These are phyloP conservation scores for Penicillium cinerascens DNA, from an alignment of 495 filamentous ascomycete species.

Conservation along the genomic window DNA sequence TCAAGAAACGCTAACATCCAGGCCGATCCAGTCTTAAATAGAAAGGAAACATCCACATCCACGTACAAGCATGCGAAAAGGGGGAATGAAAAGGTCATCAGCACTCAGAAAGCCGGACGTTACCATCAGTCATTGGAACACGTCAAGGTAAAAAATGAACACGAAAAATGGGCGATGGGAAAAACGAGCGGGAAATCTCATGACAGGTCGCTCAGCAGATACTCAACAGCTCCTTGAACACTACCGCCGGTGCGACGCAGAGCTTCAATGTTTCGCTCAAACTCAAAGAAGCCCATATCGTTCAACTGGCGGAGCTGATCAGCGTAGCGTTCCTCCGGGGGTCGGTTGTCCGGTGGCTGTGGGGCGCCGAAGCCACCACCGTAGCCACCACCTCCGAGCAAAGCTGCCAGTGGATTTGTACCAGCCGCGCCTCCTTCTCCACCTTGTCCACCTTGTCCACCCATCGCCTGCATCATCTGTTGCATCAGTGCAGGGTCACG, in stretches of 20 bases:
- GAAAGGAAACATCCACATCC: slow-evolving; percentile 4
- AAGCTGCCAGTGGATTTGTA: slow-evolving; percentile 35
- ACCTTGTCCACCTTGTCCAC: slow-evolving; percentile 21
- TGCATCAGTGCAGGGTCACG: slow-evolving; percentile 47
- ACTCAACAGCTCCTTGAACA: slow-evolving; percentile 92
- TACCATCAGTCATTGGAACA: slow-evolving; percentile 18
- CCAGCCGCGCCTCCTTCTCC: slow-evolving; percentile 26
- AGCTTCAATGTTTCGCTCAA: slow-evolving; percentile 87
- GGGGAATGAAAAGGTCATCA: slow-evolving; percentile 16
- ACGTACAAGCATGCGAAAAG: slow-evolving; percentile 9
- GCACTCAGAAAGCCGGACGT: slow-evolving; percentile 8
- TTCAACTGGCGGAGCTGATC: slow-evolving; percentile 90
- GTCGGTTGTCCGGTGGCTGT: slow-evolving; percentile 69
- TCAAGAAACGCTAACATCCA: slow-evolving; percentile 7
- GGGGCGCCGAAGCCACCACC: slow-evolving; percentile 34
- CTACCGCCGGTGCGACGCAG: slow-evolving; percentile 86
- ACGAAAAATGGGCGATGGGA: background rate
- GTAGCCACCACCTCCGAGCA: slow-evolving; percentile 40
- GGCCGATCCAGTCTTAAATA: background rate
- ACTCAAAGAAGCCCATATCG: slow-evolving; percentile 99
- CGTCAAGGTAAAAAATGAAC: slow-evolving; percentile 11
- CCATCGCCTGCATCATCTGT: slow-evolving; percentile 48
- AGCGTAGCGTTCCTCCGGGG: slow-evolving; percentile 90
- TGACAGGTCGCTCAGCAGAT: slow-evolving; percentile 47
- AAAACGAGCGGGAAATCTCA: slow-evolving; percentile 6